Evolutionary conservation across 1,139 yeast genomes (phyloP), one percentile per base, ranked within the genome.

Genomic region (Yamadazyma diddensiae): DNA sequence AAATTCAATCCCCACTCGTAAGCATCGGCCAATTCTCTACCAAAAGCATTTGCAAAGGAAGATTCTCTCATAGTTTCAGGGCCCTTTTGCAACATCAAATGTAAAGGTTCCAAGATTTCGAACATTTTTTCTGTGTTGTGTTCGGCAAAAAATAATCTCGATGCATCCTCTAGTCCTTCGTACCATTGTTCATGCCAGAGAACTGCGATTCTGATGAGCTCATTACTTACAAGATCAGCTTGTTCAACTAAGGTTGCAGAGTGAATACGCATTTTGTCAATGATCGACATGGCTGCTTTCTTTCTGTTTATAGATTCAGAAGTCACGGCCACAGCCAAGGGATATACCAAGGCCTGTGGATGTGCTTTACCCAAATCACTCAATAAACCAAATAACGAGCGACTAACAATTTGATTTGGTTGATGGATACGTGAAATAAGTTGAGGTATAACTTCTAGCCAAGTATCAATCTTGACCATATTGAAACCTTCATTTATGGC

Each of bases 161-260:
- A 88, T 1, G 98, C 98, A 62, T 92, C 97, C 54, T 94, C 99
- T 24, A 94, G 66, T 2, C 95, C 97, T 60, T 90, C 98, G 49
- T 90, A 90, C 98, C 99, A 94, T 55, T 84, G 84, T 52, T 94
- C 99, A 49, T 88, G 95, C 97, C 98, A 90, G 42, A 92, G 64
- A 2, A 92, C 97, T 1, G 97, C 97, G 11, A 88, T 95, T 45
- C 98, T 68, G 43, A 94, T 90, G 39, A 94, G 73, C 51, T 94
- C 98, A 45, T 80, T 81, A 62, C 95, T 84, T n/a, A 92, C 97
- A 39, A 90, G 59, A 47, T 88, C 96, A 0, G 97, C 90, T 53
- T 94, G 97, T 42, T 84, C 90, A 15, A 94, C 97, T 42, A 94
- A 65, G 1, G 65, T 62, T 0, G 97, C 76, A 30, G 95, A 85